Base-by-base conservation (phyloP, 2,329 filamentous ascomycete species). In the Botrytis tulipae region DNA sequence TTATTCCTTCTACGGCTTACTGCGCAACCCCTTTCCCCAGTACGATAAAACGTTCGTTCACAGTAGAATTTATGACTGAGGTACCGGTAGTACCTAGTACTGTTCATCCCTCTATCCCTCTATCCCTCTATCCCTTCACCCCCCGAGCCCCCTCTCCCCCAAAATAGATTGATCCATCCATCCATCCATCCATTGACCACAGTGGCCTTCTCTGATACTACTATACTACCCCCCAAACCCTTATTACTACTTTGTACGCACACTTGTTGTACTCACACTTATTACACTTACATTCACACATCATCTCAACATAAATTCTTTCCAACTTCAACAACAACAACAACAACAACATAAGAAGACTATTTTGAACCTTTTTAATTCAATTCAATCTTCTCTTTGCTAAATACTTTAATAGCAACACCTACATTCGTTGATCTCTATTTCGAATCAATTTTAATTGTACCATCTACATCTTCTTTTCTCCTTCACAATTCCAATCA, bases 371-470 rank as follows among this genome's bases (percentile, higher is more conserved):
- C 14, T 22, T 63, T 44, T 22, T 29, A 18, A 29, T 63, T 67
- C 60, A 61, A 51, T 32, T 51, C 44, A 6, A 10, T 20, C 22
- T 51, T 37, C 32, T 40, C 14, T 16, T 40, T 67, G 46, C 63
- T 67, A 40, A 40, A 42, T 42, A 37, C 35, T 57, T 68, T 68
- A 68, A 68, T 68, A 68, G 46, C 66, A 57, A 29, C 66, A 57
- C 22, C 29, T n/a, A 14, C 66, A 68, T 68, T 68, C 66, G 48
- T 57, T 68, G 66, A 18, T 57, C 22, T 68, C 48, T 25, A 57
- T 42, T 22, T 57, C 25, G 18, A 68, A 29, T 67, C 63, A 51
- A 67, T 51, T 67, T 67, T 51, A 67, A 67, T 67, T 67, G 32
- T 44, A 51, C 46, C 51, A n/a, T 67, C 37, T 42, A 29, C 37